phyloP scores from a whole-genome alignment of 169 alveolate species.

The Plasmodium sp. region DNA sequence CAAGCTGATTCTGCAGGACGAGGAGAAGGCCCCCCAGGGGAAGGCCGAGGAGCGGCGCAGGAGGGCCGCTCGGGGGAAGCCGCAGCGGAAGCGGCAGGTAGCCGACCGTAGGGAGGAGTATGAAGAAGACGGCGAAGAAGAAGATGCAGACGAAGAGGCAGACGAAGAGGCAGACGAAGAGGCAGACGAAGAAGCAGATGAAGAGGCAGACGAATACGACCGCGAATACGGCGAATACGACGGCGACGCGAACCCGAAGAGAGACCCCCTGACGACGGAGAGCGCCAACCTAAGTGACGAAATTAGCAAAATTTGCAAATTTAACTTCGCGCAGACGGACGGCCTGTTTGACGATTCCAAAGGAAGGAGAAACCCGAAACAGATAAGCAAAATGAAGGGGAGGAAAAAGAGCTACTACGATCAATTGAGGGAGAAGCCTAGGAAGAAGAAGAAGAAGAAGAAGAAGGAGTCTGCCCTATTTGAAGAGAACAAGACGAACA shows the following conservation, averaged over 20 bases:
- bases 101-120: background rate
- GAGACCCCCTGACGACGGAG: background rate
- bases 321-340: conserved; percentile 7
- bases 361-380: background rate
- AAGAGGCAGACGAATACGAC: background rate
- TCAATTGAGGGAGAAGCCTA: background rate
- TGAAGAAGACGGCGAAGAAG: background rate
- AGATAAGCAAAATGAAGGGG: background rate
- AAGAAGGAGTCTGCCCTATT: background rate
- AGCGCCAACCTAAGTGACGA: background rate
- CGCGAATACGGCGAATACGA: too few relatives aligned
- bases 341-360: background rate
- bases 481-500: background rate
- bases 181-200: background rate
- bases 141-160: background rate
- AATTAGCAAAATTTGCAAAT: conserved; percentile 24
- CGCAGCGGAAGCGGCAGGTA: background rate
- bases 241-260: background rate
- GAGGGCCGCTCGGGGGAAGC: background rate
- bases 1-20: conserved; percentile 8
- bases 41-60: background rate
- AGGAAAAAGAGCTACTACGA: conserved; percentile 9
- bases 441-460: background rate
- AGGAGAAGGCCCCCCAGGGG: background rate
- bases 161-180: background rate